Conservation (phyloP, 352 stramenopile species). For the Elongisporangium prolatum region DNA sequence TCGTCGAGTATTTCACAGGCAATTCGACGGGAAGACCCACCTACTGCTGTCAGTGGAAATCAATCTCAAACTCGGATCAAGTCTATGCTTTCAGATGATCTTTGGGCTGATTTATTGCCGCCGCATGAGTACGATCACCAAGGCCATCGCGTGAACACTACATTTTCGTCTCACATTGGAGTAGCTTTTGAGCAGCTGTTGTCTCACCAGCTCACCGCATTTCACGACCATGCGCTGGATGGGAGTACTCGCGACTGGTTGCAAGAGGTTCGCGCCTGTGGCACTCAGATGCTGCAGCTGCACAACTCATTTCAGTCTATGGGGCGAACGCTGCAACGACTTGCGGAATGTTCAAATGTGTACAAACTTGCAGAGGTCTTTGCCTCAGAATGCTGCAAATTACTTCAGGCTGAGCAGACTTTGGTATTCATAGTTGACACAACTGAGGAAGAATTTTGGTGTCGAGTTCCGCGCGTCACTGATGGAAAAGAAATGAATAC, state of each 20-base stretch:
- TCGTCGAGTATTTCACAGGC: neutral
- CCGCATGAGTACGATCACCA: neutral
- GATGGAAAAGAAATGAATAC: constrained; percentile 22
- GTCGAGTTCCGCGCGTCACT: constrained; percentile 31
- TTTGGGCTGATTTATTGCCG: constrained; percentile 49
- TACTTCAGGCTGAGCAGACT: constrained; percentile 56
- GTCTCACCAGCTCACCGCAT: constrained; percentile 38
- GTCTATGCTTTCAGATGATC: constrained; percentile 34
- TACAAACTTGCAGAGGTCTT: constrained; percentile 59
- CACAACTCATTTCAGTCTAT: constrained; percentile 63
- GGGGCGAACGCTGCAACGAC: constrained; percentile 38
- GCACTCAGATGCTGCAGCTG: constrained; percentile 45
- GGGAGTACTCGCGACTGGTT: constrained; percentile 59
- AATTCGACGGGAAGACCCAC: neutral
- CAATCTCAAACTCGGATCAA: neutral
- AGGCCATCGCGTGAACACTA: neutral
- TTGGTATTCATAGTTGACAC: constrained; percentile 69
- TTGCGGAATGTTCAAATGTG: constrained; percentile 47
- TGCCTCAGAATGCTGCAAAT: constrained; percentile 32
- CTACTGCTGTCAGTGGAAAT: neutral
- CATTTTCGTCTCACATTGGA: constrained; percentile 48
- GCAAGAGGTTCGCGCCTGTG: constrained; percentile 43
- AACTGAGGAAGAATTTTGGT: constrained; percentile 76
- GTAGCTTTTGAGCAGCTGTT: constrained; percentile 58
- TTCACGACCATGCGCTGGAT: constrained; percentile 48